Evolutionary conservation across 495 filamentous ascomycete genomes (phyloP).

Genomic region (Paragyromitra xinjiangensis): DNA sequence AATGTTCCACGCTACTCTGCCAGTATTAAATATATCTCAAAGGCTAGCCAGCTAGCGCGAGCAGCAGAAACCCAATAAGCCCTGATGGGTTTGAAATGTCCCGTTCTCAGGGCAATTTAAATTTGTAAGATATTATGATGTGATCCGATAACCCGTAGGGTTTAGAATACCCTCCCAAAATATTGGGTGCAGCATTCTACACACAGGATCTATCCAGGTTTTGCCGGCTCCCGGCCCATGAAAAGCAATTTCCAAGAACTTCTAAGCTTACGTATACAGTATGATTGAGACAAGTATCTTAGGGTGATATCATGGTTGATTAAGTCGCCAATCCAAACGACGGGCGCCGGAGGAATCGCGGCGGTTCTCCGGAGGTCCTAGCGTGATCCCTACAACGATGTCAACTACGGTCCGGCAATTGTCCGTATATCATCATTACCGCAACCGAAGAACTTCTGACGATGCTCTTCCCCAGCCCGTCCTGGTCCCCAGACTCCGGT

Average conservation of each 20-base stretch:
- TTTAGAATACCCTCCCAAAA: too few relatives aligned
- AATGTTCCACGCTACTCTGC: too few relatives aligned
- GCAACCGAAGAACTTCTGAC: not conserved
- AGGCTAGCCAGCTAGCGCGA: too few relatives aligned
- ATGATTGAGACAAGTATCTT: not conserved
- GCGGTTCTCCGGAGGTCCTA: conserved; percentile 3
- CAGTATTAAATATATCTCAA: too few relatives aligned
- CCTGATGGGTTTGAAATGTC: too few relatives aligned
- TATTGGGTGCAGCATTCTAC: not conserved
- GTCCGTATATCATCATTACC: conserved; percentile 8
- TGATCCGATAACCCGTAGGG: too few relatives aligned
- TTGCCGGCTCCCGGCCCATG: not conserved
- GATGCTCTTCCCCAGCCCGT: not conserved
- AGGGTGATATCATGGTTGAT: not conserved
- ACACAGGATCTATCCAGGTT: not conserved
- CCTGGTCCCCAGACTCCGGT: not conserved
- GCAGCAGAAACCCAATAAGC: too few relatives aligned
- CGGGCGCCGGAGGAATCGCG: conserved; percentile 15
- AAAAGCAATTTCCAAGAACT: not conserved
- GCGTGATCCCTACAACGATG: conserved; percentile 19
- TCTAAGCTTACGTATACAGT: not conserved
- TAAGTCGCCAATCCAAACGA: not conserved
- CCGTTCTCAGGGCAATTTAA: too few relatives aligned
- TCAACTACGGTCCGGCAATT: conserved; percentile 34
- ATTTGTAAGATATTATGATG: too few relatives aligned